Percentiles rank a stretch among this genome's conserved stretches.
Evolutionary conservation across 2,329 filamentous ascomycete genomes (phyloP).

Genomic region (Aspergillus sergii): DNA sequence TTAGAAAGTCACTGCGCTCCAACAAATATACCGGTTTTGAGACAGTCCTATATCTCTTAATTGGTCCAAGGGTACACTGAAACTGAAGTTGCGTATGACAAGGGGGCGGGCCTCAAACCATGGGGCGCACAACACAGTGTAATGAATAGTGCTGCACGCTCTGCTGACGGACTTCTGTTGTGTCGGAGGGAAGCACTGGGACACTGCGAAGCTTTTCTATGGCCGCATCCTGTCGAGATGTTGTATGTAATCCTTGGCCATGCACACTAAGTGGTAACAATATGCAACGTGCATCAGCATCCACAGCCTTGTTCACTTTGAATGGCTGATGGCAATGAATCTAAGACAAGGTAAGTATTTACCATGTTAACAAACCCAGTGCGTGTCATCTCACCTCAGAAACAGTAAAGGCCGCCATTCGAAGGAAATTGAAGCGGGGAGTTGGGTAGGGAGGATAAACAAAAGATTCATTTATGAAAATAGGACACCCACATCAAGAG

Average conservation of each 20-base stretch:
- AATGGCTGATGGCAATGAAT: not conserved
- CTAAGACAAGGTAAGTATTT: not conserved
- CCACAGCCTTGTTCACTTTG: not conserved
- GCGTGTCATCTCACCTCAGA: not conserved
- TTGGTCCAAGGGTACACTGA: slow-evolving; percentile 3
- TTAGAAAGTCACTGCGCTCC: not conserved
- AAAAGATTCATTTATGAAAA: not conserved
- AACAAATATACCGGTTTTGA: slow-evolving; percentile 2
- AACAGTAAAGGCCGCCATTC: not conserved
- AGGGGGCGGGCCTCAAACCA: slow-evolving; percentile 3
- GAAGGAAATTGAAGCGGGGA: not conserved
- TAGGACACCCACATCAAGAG: not conserved
- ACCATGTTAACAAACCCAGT: not conserved
- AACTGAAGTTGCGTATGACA: slow-evolving; percentile 3
- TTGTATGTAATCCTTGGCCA: not conserved
- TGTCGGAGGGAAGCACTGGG: not conserved
- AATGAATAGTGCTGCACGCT: not conserved
- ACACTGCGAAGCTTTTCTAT: not conserved
- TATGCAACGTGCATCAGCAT: not conserved
- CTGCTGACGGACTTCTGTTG: not conserved
- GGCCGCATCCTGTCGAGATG: not conserved
- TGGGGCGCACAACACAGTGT: not conserved
- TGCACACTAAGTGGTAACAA: not conserved
- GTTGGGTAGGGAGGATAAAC: not conserved
- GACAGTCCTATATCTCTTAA: not conserved